A percentile compares a stretch with the other conserved stretches of the same genome.
phyloP scores from a whole-genome alignment of 768 basidiomycete genomes.

The Flagelloscypha sp. region DNA sequence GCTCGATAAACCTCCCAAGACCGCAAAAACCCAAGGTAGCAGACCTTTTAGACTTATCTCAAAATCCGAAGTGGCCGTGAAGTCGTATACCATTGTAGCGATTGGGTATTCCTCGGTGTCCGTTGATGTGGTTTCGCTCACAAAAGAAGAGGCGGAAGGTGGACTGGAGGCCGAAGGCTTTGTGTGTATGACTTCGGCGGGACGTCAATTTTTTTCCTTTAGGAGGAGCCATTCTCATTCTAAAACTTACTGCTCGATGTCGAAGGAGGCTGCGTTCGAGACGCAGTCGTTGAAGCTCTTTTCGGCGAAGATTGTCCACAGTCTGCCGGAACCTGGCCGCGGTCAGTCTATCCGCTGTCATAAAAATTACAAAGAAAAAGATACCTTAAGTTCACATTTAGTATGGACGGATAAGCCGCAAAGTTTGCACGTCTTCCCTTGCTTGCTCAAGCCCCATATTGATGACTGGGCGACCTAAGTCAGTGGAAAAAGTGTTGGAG shows the following conservation, averaged over 20 bases:
- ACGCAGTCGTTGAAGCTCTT: no score
- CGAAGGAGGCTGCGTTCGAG: no score
- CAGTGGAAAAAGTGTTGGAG: constrained; percentile 2
- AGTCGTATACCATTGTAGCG: constrained; percentile 69
- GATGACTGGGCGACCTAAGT: constrained; percentile 47
- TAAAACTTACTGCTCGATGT: no score
- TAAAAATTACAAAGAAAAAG: no score
- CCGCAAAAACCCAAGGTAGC: constrained; percentile 12
- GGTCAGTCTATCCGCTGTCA: no score
- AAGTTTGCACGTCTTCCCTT: constrained; percentile 74
- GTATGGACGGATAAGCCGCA: constrained; percentile 76
- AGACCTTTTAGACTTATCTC: constrained; percentile 63
- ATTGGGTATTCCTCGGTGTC: constrained; percentile 35
- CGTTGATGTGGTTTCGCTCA: constrained; percentile 29
- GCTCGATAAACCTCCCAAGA: constrained; percentile 8
- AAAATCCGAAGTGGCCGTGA: constrained; percentile 64
- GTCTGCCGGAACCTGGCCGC: constrained; percentile 62
- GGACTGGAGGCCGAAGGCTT: constrained; percentile 8
- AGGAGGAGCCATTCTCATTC: no score
- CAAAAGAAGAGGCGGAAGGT: constrained; percentile 53
- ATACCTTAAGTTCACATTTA: constrained; percentile 84
- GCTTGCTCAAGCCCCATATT: constrained; percentile 83
- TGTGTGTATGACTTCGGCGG: not conserved
- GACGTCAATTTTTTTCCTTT: constrained; percentile 5
- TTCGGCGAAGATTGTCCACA: no score